phyloP scores from a whole-genome alignment of 1,139 yeast species.

The Oligophagozyma castellii region DNA sequence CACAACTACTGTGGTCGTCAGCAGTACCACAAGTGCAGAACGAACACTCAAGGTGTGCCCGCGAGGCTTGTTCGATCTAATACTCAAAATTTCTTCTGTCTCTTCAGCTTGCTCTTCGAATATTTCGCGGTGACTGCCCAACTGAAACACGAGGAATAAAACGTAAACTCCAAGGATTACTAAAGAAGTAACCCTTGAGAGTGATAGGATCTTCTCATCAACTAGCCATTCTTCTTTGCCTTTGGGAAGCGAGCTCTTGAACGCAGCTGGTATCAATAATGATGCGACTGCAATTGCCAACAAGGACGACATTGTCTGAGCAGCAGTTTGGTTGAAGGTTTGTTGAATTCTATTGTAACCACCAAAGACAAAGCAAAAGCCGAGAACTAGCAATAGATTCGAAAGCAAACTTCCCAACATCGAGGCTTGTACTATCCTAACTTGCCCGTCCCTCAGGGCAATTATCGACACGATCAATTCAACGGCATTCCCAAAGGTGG shows the following conservation, averaged over 20 bases:
- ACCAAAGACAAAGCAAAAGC: conserved; percentile 92
- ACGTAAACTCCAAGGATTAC: conserved; percentile 67
- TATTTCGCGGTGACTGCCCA: conserved; percentile 64
- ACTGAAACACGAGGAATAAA: conserved; percentile 72
- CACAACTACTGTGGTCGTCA: conserved; percentile 62
- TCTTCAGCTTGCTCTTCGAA: conserved; percentile 35
- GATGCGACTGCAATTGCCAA: conserved; percentile 87
- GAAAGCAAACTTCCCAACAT: conserved; percentile 92
- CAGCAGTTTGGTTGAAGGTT: conserved; percentile 86
- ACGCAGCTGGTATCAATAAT: conserved; percentile 87
- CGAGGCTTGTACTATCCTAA: conserved; percentile 89
- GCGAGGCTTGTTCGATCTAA: conserved; percentile 10
- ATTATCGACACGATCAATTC: conserved; percentile 89
- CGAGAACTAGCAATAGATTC: conserved; percentile 74
- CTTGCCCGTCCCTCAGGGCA: conserved; percentile 74
- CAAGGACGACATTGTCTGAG: conserved; percentile 91
- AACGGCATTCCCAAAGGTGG: conserved; percentile 90
- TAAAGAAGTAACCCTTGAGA: conserved; percentile 80
- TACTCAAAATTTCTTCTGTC: conserved; percentile 23
- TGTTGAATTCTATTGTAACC: conserved; percentile 81
- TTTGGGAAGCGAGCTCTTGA: conserved; percentile 66
- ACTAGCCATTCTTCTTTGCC: conserved; percentile 26
- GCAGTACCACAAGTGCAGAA: conserved; percentile 26
- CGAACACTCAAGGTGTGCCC: conserved; percentile 13
- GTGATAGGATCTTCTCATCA: conserved; percentile 44